phyloP scores from a whole-genome alignment of 192 early-diverging fungal species.

The Coemansia sp. region DNA sequence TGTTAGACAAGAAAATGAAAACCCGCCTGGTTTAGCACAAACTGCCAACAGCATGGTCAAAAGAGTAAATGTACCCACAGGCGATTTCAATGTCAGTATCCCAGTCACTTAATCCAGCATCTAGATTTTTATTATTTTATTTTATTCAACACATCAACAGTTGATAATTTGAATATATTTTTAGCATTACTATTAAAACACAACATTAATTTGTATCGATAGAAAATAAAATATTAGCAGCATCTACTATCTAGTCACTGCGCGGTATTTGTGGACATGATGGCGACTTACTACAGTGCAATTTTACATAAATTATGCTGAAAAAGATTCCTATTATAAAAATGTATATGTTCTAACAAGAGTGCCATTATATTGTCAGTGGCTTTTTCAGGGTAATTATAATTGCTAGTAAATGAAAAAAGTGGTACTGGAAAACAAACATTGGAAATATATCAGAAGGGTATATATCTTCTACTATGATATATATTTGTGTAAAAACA shows the following conservation, averaged over 20 bases:
- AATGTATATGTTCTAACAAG: not conserved
- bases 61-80: conserved; percentile 9
- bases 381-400: not conserved
- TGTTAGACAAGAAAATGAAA: not conserved
- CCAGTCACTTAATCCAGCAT: conserved; percentile 18
- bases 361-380: not conserved
- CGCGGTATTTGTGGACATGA: not conserved
- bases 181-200: not conserved
- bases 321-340: not conserved
- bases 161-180: not conserved
- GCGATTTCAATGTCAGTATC: conserved; percentile 46
- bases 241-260: not conserved
- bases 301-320: not conserved
- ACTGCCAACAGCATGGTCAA: conserved; percentile 7
- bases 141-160: no score
- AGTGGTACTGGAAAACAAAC: not conserved
- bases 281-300: not conserved
- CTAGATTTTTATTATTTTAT: not conserved
- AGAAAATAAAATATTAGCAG: not conserved
- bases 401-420: not conserved
- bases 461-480: no score
- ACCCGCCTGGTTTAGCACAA: not conserved
- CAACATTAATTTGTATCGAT: not conserved
- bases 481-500: no score
- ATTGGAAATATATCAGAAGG: not conserved